phyloP scores from a whole-genome alignment of 352 stramenopile genomes.

The Poterioochromonas sp. region DNA sequence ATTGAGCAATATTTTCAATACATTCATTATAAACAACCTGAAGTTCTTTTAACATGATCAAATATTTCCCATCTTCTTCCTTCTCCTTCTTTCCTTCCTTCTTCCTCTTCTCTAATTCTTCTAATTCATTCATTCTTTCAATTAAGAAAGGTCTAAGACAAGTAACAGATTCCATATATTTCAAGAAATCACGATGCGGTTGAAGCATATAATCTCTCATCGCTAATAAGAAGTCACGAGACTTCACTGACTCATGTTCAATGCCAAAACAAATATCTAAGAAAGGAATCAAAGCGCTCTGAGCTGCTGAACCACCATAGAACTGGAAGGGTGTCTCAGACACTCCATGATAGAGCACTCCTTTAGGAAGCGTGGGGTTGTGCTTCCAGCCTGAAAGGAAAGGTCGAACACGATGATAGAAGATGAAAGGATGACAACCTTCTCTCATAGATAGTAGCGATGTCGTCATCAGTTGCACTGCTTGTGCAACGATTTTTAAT shows the following conservation, averaged over 20 bases:
- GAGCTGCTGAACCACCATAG: conserved; percentile 40
- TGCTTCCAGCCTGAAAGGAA: conserved; percentile 40
- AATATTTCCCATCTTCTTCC: too few relatives aligned
- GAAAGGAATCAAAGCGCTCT: conserved; percentile 43
- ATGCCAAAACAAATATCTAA: conserved; percentile 44
- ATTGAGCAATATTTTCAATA: not conserved
- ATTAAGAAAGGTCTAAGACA: not conserved
- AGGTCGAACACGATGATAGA: conserved; percentile 45
- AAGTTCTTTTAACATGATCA: not conserved
- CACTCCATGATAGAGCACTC: conserved; percentile 37
- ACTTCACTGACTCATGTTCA: conserved; percentile 35
- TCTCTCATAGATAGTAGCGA: conserved; percentile 41
- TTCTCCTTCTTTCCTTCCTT: not conserved
- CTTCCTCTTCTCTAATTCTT: not conserved
- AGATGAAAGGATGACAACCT: conserved; percentile 44
- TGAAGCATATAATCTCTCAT: conserved; percentile 47
- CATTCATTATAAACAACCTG: not conserved
- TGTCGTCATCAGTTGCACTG: conserved; percentile 32
- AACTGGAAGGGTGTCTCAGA: not conserved
- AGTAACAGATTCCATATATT: conserved; percentile 8
- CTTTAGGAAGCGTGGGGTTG: conserved; percentile 39
- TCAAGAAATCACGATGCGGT: conserved; percentile 34
- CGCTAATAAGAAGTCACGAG: conserved; percentile 39
- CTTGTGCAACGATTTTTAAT: not conserved
- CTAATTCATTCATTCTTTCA: not conserved